Conservation (phyloP, 2,329 filamentous ascomycete genomes). For the Penicillium psychrosexuale region DNA sequence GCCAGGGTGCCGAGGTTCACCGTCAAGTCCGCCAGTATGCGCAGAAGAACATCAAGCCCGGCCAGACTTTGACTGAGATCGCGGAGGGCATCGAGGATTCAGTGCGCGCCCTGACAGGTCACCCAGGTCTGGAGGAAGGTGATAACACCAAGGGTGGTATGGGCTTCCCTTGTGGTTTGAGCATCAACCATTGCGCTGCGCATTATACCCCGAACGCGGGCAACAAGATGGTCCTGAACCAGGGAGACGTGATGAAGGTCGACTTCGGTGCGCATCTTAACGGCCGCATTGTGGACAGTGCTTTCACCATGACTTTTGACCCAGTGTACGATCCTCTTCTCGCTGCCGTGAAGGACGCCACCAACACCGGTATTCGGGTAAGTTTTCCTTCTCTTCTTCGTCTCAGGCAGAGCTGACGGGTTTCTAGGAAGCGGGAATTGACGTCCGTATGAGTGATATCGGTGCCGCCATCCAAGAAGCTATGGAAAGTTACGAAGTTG, state of each 20-base stretch:
- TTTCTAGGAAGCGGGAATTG: conserved; percentile 77
- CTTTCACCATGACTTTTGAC: conserved; percentile 67
- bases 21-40: conserved; percentile 82
- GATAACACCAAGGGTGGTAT: conserved; percentile 76
- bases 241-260: conserved; percentile 70
- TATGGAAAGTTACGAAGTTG: conserved; percentile 90
- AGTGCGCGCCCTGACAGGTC: conserved; percentile 72
- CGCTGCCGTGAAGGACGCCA: conserved; percentile 64
- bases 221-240: conserved; percentile 68
- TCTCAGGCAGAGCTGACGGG: conserved; percentile 10
- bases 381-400: conserved; percentile 12
- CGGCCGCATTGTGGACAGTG: conserved; percentile 67
- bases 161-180: conserved; percentile 82
- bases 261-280: conserved; percentile 71
- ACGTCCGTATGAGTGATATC: conserved; percentile 82
- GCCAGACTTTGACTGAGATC: conserved; percentile 75
- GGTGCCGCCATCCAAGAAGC: conserved; percentile 80
- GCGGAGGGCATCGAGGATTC: conserved; percentile 84
- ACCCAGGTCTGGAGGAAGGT: conserved; percentile 72
- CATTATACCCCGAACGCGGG: conserved; percentile 86
- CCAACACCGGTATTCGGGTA: conserved; percentile 69
- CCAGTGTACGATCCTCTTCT: conserved; percentile 67
- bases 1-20: conserved; percentile 83
- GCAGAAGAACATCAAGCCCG: conserved; percentile 75
- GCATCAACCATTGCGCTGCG: conserved; percentile 79